Percentiles rank a stretch among this genome's conserved stretches.
Evolutionary conservation across 2,329 filamentous ascomycete species (phyloP).

Genomic region (Phyllosticta citribraziliensis): DNA sequence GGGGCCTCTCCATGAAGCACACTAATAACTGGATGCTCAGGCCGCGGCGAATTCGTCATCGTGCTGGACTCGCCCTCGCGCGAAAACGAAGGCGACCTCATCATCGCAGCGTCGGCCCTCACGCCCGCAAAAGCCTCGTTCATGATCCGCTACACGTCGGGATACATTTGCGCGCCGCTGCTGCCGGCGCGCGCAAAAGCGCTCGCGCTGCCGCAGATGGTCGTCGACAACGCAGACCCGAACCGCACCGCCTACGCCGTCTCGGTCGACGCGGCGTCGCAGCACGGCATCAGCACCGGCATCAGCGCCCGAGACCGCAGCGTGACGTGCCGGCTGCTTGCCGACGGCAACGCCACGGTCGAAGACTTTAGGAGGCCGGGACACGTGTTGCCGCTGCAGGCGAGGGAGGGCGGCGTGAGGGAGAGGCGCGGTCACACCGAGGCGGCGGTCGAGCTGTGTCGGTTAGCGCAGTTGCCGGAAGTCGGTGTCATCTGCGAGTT

Average conservation of each 20-base stretch:
- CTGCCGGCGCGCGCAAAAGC: slow-evolving; percentile 55
- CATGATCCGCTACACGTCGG: slow-evolving; percentile 81
- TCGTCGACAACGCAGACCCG: slow-evolving; percentile 60
- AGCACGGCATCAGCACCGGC: slow-evolving; percentile 64
- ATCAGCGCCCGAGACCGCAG: slow-evolving; percentile 85
- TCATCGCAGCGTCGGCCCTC: slow-evolving; percentile 78
- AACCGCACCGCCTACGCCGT: slow-evolving; percentile 91
- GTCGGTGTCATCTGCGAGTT: slow-evolving; percentile 86
- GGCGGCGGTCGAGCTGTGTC: slow-evolving; percentile 83
- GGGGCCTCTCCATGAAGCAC: background rate
- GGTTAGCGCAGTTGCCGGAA: slow-evolving; percentile 64
- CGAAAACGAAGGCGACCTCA: slow-evolving; percentile 97
- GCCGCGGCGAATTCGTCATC: slow-evolving; percentile 76
- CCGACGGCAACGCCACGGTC: slow-evolving; percentile 39
- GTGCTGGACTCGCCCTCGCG: slow-evolving; percentile 86
- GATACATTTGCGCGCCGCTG: slow-evolving; percentile 84
- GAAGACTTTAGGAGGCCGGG: slow-evolving; percentile 70
- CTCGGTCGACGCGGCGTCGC: slow-evolving; percentile 68
- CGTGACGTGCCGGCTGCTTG: slow-evolving; percentile 69
- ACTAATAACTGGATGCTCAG: slow-evolving; percentile 16
- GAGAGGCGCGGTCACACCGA: slow-evolving; percentile 82
- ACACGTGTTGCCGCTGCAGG: slow-evolving; percentile 79
- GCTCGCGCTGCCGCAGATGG: slow-evolving; percentile 85
- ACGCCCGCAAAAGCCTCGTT: slow-evolving; percentile 91
- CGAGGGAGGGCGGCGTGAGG: slow-evolving; percentile 68